Conservation (phyloP, 805 yeast species). For the Candida awuae region DNA sequence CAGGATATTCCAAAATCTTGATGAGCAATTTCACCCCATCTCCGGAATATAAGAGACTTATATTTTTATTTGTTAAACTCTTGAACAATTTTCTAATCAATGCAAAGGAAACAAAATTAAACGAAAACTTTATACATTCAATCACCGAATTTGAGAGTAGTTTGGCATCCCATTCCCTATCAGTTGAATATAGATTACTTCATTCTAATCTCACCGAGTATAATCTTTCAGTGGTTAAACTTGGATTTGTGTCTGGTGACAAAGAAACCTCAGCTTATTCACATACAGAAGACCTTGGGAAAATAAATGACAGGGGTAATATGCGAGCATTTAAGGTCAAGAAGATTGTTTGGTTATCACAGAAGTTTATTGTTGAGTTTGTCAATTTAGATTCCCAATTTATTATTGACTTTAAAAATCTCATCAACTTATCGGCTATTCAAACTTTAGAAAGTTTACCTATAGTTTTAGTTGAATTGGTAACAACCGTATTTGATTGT, state of each 20-base stretch:
- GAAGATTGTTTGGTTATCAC: constrained; percentile 28
- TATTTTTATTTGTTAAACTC: constrained; percentile 20
- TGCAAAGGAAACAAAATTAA: constrained; percentile 9
- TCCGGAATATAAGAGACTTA: constrained; percentile 11
- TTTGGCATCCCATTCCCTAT: not conserved
- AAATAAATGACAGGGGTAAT: constrained; percentile 7
- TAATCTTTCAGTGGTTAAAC: constrained; percentile 4
- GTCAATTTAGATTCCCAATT: constrained; percentile 21
- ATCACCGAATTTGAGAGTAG: constrained; percentile 13
- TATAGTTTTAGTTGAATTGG: constrained; percentile 24
- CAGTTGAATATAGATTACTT: not conserved
- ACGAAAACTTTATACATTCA: constrained; percentile 15
- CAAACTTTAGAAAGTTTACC: constrained; percentile 26
- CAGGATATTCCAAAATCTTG: constrained; percentile 10
- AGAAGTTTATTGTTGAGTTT: constrained; percentile 23
- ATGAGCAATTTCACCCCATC: not conserved
- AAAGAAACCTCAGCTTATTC: not conserved
- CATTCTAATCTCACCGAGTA: constrained; percentile 1
- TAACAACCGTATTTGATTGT: constrained; percentile 24
- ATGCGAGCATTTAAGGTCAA: constrained; percentile 19
- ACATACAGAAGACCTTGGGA: not conserved
- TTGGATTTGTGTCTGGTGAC: constrained; percentile 3
- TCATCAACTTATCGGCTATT: constrained; percentile 24
- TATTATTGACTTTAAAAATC: constrained; percentile 21
- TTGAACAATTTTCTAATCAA: constrained; percentile 15